Base-by-base conservation (phyloP, 345 rosid genomes). In the Gynandropsis gynandra region DNA sequence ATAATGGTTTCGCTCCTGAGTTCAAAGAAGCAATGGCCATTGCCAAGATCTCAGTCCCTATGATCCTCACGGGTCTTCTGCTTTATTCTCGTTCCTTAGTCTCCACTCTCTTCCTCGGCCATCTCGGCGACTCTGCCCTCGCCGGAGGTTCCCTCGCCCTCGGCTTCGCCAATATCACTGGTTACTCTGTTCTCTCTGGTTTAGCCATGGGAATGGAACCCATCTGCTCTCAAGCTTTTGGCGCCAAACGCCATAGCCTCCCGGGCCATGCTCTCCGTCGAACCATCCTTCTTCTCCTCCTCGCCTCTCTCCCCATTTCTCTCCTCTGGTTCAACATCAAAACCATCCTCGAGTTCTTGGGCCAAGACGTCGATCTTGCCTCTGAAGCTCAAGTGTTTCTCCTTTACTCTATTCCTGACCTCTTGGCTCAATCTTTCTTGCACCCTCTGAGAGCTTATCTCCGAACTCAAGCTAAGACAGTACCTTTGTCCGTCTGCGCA, bases 171-270 rank as follows among this genome's bases (percentile, higher is more conserved):
- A 89, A 89, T 71, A 86, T 89, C 37, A 83, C 90, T 2, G 97
- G 95, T 1, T 86, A 89, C 65, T 86, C 97, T 13, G 52, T 89
- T 52, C 85, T 87, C 46, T 83, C 96, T 2, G 98, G 98, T 41
- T 77, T 89, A 1, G 82, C 92, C 59, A 75, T 77, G 79, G 98
- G 96, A 3, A 88, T 87, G 82, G 98, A 89, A 58, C 82, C 96
- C 7, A 80, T 89, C 16, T 89, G 98, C 52, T 82, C 88, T 0
- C 98, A 89, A 63, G 89, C 96, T 18, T 78, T 75, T 21, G 98
- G 98, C 15, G 98, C 98, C 13, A 67, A 61, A 57, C 80, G 65
- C 3, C 74, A 74, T 42, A 63, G 33, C 18, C 72, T 81, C 31
- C 81, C 87, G 1, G 76, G 81, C 12, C 70, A 75, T 11, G 68